Conservation (phyloP, 441 rosid genomes). For the Cnidoscolus chayamansa region DNA sequence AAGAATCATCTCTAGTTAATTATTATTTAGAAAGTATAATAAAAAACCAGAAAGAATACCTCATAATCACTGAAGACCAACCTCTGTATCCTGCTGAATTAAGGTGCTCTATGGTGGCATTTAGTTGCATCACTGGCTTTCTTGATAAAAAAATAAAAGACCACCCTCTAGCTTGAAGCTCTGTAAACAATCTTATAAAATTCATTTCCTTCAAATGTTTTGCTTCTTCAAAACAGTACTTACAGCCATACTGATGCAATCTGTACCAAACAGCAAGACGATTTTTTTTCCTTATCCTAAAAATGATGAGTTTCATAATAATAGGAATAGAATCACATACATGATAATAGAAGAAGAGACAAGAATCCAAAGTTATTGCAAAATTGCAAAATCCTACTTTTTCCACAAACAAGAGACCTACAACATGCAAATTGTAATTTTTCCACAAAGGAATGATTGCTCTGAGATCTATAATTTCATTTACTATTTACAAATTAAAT, state of each 20-base stretch:
- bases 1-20: not conserved
- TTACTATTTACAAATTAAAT: not conserved
- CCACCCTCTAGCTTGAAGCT: slow-evolving; percentile 61
- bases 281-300: not conserved
- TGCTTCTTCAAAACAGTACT: slow-evolving; percentile 41
- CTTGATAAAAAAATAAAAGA: slow-evolving; percentile 56
- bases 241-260: slow-evolving; percentile 27
- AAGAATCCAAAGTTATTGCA: too few species aligned
- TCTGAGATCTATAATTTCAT: not conserved
- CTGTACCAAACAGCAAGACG: slow-evolving; percentile 27
- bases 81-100: slow-evolving; percentile 48
- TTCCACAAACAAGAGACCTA: too few species aligned
- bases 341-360: too few species aligned
- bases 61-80: slow-evolving; percentile 68
- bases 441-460: too few species aligned
- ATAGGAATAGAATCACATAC: not conserved
- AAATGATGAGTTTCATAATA: not conserved
- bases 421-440: too few species aligned
- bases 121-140: slow-evolving; percentile 38
- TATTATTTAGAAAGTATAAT: not conserved
- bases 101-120: slow-evolving; percentile 39
- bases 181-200: slow-evolving; percentile 37
- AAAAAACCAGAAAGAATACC: slow-evolving; percentile 35
- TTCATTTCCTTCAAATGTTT: slow-evolving; percentile 37
- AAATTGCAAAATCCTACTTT: too few species aligned